phyloP scores from a whole-genome alignment of 2,329 filamentous ascomycete species.

The Fusarium staphyleae region DNA sequence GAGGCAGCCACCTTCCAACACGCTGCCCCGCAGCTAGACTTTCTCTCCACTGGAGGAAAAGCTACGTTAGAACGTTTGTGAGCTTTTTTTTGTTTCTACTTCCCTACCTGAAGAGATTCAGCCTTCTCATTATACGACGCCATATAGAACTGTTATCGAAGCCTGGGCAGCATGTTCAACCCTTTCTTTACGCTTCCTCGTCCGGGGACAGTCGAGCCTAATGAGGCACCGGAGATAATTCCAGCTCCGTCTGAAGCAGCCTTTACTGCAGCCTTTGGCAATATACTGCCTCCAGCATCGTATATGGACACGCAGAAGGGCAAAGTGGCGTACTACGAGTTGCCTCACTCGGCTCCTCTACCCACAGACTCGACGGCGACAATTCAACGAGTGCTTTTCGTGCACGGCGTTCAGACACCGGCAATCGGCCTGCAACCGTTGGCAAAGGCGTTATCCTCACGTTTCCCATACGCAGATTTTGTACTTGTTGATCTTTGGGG shows the following conservation, averaged over 20 bases:
- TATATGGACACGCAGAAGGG: conserved; percentile 46
- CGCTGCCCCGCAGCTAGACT: too few species aligned
- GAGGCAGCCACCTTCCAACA: too few species aligned
- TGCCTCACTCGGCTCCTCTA: conserved; percentile 31
- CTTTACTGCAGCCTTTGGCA: conserved; percentile 49
- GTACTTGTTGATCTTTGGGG: conserved; percentile 60
- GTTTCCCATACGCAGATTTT: conserved; percentile 48
- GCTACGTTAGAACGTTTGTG: too few species aligned
- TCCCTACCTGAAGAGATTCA: too few species aligned
- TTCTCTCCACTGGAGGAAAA: too few species aligned
- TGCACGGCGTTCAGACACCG: conserved; percentile 61
- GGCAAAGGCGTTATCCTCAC: conserved; percentile 44
- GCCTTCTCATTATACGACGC: too few species aligned
- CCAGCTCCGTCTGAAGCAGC: conserved; percentile 46
- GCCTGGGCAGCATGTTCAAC: too few species aligned
- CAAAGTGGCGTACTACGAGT: conserved; percentile 51
- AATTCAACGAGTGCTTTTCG: conserved; percentile 48
- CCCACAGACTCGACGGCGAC: not conserved
- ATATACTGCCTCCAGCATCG: conserved; percentile 47
- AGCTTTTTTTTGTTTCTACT: too few species aligned
- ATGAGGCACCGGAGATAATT: conserved; percentile 30
- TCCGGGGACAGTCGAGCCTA: not conserved
- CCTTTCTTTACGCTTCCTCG: conserved; percentile 11
- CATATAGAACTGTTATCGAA: too few species aligned
- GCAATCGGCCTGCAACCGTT: conserved; percentile 57